Conservation (phyloP, 352 stramenopile genomes). For the Nothophytophthora sp. region DNA sequence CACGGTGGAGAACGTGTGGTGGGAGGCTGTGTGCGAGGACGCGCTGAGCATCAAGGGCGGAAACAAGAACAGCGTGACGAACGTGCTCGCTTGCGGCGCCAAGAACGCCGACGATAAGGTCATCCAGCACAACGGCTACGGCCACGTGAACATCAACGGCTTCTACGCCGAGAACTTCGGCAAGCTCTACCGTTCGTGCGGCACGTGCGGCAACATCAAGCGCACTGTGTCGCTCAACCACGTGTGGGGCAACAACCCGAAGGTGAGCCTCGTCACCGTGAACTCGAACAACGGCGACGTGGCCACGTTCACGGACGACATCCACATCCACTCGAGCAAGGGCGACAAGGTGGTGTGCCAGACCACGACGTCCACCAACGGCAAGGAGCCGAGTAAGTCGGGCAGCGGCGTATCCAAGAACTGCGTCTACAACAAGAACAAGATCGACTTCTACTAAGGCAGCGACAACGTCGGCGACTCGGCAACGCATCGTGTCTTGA, state of each 20-base stretch:
- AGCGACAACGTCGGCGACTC: neutral
- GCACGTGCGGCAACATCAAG: constrained; percentile 32
- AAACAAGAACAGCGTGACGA: constrained; percentile 10
- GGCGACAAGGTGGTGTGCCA: constrained; percentile 22
- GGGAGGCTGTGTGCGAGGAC: constrained; percentile 17
- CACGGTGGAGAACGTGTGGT: too few species aligned
- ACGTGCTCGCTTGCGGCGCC: constrained; percentile 28
- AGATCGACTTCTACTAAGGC: constrained; percentile 29
- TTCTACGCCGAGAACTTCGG: constrained; percentile 49
- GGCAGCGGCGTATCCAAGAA: constrained; percentile 28
- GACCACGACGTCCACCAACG: constrained; percentile 25
- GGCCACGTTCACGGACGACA: constrained; percentile 29
- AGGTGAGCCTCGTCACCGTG: constrained; percentile 37
- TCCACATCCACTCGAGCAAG: constrained; percentile 29
- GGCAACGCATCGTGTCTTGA: too few species aligned
- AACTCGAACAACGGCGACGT: constrained; percentile 40
- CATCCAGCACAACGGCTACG: constrained; percentile 44
- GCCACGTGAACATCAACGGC: constrained; percentile 39
- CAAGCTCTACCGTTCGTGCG: constrained; percentile 38
- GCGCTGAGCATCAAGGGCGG: constrained; percentile 16
- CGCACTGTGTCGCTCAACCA: constrained; percentile 37
- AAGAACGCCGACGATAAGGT: constrained; percentile 42
- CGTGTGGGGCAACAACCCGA: constrained; percentile 35
- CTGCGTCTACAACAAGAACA: constrained; percentile 35
- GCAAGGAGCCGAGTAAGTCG: constrained; percentile 23